Evolutionary conservation across 805 yeast genomes (phyloP), one percentile per base, ranked within the genome.

Genomic region (Wickerhamiella domercqiae): DNA sequence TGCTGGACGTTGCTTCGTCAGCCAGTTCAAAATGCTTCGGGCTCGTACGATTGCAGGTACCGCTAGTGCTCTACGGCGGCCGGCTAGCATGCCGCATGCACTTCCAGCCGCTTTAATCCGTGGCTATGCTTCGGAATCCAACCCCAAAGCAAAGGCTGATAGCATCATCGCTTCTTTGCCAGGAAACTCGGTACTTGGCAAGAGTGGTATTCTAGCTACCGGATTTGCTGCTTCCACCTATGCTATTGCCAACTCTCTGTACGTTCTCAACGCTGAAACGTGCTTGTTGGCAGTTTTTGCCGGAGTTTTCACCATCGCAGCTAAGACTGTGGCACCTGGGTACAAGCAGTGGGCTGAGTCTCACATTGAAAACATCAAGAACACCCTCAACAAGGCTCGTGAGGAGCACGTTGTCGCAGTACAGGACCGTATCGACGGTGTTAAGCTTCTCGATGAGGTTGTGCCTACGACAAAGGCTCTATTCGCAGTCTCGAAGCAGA

Each of bases 141-240:
- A 86, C 54, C 47, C 95, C 63, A 78, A 83, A 68, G 70, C 77
- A 51, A 82, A 82, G 71, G 98, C 98, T 42, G 63, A 72, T 56
- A 74, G 94, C 37, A 74, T 87, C 62, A 74, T 87, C 54, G 86
- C 80, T 56, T 82, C 95, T 46, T 66, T 90, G 51, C 98, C 98
- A 61, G 96, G 96, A 60, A 78, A 73, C 74, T 73, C 74, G 55
- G 67, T 73, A 51, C 62, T 87, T 51, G 73, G 95, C 49, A 90
- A 90, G 75, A 83, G 96, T 45, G 95, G 96, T 57, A 71, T 86
- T 56, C 68, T 90, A 55, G 95, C 95, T 54, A 86, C 98, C 38
- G 73, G 87, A 44, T 74, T 94, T 44, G 96, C 96, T 45, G 97
- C 94, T 40, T 76, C 93, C 43, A 62, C 87, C 50, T 90, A 84